Evolutionary conservation across 2,329 filamentous ascomycete species (phyloP).

Genomic region (Fusarium nelsonii): DNA sequence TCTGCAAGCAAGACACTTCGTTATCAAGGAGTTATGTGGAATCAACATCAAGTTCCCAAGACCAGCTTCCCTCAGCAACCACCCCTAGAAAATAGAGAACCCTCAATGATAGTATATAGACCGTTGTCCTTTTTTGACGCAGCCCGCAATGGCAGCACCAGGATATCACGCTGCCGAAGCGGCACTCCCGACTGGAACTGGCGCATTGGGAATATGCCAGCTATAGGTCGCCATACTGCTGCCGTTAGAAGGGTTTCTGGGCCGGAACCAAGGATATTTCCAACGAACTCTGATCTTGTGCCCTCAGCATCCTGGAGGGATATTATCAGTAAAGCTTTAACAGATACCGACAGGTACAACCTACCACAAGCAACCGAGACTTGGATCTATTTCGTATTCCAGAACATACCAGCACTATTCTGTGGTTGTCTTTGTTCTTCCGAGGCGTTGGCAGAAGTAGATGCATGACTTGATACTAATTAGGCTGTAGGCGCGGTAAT

Average conservation of each 20-base stretch:
- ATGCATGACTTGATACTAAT: conserved; percentile 3
- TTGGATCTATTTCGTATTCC: background rate
- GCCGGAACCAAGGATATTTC: conserved; percentile 7
- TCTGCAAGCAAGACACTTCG: background rate
- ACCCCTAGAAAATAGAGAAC: background rate
- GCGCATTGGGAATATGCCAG: conserved; percentile 4
- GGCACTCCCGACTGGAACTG: conserved; percentile 1
- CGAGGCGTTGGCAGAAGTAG: conserved; percentile 1
- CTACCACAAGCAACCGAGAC: conserved; percentile 1
- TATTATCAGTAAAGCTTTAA: conserved; percentile 8
- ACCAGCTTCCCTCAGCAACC: background rate
- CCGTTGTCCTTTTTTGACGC: conserved; percentile 2
- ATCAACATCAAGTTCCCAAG: background rate
- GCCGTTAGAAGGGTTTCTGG: conserved; percentile 3
- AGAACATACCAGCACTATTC: conserved; percentile 5
- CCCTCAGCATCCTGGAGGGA: conserved; percentile 5
- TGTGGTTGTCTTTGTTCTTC: conserved; percentile 2
- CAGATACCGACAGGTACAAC: conserved; percentile 3
- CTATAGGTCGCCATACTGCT: conserved; percentile 3
- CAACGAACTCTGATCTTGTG: conserved; percentile 1
- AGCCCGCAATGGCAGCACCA: background rate
- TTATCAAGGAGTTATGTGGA: background rate
- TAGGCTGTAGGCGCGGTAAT: background rate
- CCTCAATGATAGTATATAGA: background rate
- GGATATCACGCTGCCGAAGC: conserved; percentile 5